Evolutionary conservation across 148 eudicot genomes (phyloP).

Genomic region (Pharnaceum exiguum): DNA sequence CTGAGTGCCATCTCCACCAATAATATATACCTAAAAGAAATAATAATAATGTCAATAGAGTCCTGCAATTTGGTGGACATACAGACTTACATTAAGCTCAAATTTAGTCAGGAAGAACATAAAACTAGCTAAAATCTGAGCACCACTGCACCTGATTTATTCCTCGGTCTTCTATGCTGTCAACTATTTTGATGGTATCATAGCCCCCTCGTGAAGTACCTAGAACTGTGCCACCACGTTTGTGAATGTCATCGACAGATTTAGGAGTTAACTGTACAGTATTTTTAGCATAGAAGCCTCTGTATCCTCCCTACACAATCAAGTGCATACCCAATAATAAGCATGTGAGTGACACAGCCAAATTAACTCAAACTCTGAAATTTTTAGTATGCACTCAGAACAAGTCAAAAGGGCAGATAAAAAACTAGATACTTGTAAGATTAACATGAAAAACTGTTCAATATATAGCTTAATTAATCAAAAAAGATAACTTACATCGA

Average conservation of each 20-base stretch:
- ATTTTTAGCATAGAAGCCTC: conserved; percentile 82
- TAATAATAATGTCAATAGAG: too few species aligned
- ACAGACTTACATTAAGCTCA: too few species aligned
- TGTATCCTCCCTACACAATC: conserved; percentile 69
- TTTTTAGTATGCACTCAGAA: too few species aligned
- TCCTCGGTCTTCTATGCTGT: conserved; percentile 86
- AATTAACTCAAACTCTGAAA: too few species aligned
- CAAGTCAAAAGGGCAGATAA: too few species aligned
- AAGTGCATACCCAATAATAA: neutral
- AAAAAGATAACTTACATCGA: conserved; percentile 32
- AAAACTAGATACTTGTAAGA: too few species aligned
- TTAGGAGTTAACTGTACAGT: conserved; percentile 78
- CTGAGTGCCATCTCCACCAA: conserved; percentile 62
- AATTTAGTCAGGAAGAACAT: neutral
- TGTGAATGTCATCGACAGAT: conserved; percentile 78
- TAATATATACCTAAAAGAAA: conserved; percentile 38
- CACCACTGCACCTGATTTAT: conserved; percentile 85
- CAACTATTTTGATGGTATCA: conserved; percentile 81
- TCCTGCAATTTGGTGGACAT: too few species aligned
- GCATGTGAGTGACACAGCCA: neutral
- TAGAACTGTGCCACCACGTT: conserved; percentile 88
- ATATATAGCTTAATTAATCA: neutral
- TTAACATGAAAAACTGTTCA: neutral
- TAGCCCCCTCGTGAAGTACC: conserved; percentile 95
- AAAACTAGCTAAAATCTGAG: too few species aligned